A percentile compares a stretch with the other conserved stretches of the same genome.
phyloP scores from a whole-genome alignment of 805 yeast species.

The Lipomyces orientalis region DNA sequence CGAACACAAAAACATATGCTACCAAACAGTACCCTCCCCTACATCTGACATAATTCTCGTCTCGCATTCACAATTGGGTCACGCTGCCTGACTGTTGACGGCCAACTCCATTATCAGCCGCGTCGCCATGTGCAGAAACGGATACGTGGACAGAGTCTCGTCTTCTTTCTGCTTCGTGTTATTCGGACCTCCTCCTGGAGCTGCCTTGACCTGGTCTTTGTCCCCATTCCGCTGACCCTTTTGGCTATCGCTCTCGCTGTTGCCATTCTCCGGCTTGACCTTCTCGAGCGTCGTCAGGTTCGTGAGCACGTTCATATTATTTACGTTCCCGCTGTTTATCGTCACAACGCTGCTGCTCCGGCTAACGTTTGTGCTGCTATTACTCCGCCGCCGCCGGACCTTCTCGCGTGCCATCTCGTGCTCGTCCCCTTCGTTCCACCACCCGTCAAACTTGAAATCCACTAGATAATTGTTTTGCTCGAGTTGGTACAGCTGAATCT shows the following conservation, averaged over 20 bases:
- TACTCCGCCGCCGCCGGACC: conserved; percentile 29
- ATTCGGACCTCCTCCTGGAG: neutral
- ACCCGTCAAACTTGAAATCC: conserved; percentile 97
- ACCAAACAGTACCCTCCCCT: neutral
- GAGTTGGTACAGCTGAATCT: conserved; percentile 90
- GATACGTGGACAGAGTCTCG: conserved; percentile 92
- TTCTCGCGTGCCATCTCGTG: conserved; percentile 35
- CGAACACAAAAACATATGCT: neutral
- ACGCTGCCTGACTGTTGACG: conserved; percentile 76
- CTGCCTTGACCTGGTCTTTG: neutral
- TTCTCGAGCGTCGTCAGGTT: conserved; percentile 46
- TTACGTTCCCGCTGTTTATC: conserved; percentile 30
- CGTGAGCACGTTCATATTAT: conserved; percentile 30
- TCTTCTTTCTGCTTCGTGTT: conserved; percentile 59
- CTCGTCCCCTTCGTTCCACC: conserved; percentile 63
- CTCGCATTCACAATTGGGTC: neutral
- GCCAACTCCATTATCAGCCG: conserved; percentile 94
- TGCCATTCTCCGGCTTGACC: conserved; percentile 1
- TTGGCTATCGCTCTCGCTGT: neutral
- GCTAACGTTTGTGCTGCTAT: conserved; percentile 24
- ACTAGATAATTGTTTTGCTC: conserved; percentile 96
- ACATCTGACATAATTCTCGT: neutral
- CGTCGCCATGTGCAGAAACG: conserved; percentile 91
- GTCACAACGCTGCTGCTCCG: conserved; percentile 30
- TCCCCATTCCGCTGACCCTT: neutral